A percentile compares a stretch with the other conserved stretches of the same genome.
Conservation (phyloP, 2,329 filamentous ascomycete species). For the Ophiocordyceps camponoti-leonardi region DNA sequence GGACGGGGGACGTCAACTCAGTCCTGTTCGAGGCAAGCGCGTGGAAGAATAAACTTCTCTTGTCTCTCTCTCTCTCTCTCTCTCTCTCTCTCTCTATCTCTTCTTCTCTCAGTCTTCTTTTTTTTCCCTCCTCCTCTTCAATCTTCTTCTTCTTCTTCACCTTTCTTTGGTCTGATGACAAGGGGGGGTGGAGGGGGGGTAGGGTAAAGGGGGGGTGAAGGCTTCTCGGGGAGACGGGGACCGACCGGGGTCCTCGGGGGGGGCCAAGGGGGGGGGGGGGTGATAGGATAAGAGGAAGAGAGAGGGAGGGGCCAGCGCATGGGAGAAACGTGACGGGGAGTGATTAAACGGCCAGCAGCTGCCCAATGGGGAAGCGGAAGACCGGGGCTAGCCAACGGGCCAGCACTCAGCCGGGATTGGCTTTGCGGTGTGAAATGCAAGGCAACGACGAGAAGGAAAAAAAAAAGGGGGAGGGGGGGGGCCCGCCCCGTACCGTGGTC, state of each 20-base stretch:
- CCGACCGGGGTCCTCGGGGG: neutral
- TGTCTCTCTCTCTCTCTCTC: no score
- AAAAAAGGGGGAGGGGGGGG: no score
- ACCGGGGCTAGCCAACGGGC: slow-evolving; percentile 28
- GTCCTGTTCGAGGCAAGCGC: neutral
- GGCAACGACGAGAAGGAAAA: no score
- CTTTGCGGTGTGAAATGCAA: slow-evolving; percentile 5
- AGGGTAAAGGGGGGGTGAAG: neutral
- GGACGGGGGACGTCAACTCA: neutral
- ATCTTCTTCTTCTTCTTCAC: neutral
- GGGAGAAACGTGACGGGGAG: slow-evolving; percentile 32
- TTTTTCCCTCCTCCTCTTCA: neutral
- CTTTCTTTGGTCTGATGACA: neutral
- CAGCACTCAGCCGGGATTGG: slow-evolving; percentile 20
- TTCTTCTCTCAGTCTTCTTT: neutral
- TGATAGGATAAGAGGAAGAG: slow-evolving; percentile 8
- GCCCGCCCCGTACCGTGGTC: neutral
- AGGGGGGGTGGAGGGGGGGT: neutral
- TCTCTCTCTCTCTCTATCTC: no score
- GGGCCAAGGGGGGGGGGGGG: slow-evolving; percentile 1
- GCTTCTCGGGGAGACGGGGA: neutral
- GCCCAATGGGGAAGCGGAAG: slow-evolving; percentile 31
- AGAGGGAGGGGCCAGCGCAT: slow-evolving; percentile 24
- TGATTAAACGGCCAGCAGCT: slow-evolving; percentile 35
- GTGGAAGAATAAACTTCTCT: neutral